Base-by-base conservation (phyloP, 805 yeast species). In the Lachancea lanzarotensis region DNA sequence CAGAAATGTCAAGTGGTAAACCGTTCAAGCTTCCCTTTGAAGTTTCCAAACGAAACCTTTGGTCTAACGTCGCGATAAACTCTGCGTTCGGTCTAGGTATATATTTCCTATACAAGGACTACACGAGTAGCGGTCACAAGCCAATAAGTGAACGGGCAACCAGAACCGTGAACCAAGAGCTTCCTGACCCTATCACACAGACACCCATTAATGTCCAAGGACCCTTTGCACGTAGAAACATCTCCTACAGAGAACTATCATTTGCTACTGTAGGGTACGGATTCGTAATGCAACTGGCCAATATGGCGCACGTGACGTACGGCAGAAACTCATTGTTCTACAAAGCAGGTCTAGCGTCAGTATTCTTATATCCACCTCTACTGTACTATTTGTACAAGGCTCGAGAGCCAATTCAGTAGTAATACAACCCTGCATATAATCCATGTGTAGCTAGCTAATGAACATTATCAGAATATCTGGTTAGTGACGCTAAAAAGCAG, bases 211-310 rank as follows among this genome's bases (percentile, higher is more conserved):
- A 18, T 18, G 32, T 19, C 31, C 41, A 30, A 17, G 13, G 30
- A 17, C 16, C 43, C 15, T 11, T 17, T 8, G 35, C 20, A 20
- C 29, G 38, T 12, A 49, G 50, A 29, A 51, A 55, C 4, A 27
- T 53, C 22, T 53, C 56, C 1, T 55, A 52, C 35, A 46, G 55
- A 11, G 59, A 55, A 20, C 35, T 55, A 31, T 55, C 59, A 13
- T 50, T 51, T 37, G 47, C 49, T 25, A 30, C 52, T 7, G 48
- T 55, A 16, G 55, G 53, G 2, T 52, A 53, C 52, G 59, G 59
- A 18, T 54, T 55, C 30, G 37, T 53, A 30, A 50, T 54, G 12
- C 56, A 53, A 35, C 38, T 55, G 5, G 50, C 56, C 20, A 53
- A 50, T 31, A 46, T 48, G 25, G 47, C 56, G 3, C 54, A 49